Percentiles rank a stretch among this genome's conserved stretches.
Evolutionary conservation across 2,329 filamentous ascomycete species (phyloP).

Genomic region (Fonsecaea nubica): DNA sequence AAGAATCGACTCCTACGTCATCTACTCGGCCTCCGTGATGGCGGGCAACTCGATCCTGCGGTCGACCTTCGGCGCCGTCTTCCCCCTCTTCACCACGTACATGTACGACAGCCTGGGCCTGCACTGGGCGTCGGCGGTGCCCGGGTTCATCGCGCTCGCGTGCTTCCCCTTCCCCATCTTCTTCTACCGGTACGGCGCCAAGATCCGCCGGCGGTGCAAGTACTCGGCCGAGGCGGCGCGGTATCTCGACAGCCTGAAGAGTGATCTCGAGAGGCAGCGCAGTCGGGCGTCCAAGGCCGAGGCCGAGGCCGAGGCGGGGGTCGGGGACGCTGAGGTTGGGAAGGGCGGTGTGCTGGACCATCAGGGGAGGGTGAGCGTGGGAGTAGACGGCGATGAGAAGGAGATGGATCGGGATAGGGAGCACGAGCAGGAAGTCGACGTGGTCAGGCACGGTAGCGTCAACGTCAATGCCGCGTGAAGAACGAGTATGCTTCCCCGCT

Average conservation of each 20-base stretch:
- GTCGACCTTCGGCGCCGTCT: constrained; percentile 54
- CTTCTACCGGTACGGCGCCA: constrained; percentile 37
- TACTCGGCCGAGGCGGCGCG: constrained; percentile 33
- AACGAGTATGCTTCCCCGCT: no score
- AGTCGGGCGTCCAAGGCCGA: constrained; percentile 13
- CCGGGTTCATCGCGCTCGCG: constrained; percentile 54
- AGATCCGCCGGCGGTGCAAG: constrained; percentile 32
- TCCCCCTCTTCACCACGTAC: constrained; percentile 55
- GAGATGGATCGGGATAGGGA: background rate
- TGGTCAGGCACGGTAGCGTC: background rate
- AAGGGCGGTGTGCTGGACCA: no score
- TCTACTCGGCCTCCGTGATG: constrained; percentile 51
- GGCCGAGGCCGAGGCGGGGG: background rate
- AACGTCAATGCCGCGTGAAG: background rate
- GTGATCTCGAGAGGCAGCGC: constrained; percentile 26
- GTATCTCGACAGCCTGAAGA: constrained; percentile 30
- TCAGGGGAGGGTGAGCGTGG: no score
- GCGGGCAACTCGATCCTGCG: constrained; percentile 56
- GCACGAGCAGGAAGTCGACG: background rate
- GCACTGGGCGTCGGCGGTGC: constrained; percentile 56
- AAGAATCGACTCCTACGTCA: constrained; percentile 50
- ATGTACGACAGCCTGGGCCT: constrained; percentile 55
- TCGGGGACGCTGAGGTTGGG: background rate
- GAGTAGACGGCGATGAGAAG: no score
- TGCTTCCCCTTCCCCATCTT: constrained; percentile 51